Evolutionary conservation across 2,329 filamentous ascomycete species (phyloP).

Genomic region (Parastagonospora nodorum): DNA sequence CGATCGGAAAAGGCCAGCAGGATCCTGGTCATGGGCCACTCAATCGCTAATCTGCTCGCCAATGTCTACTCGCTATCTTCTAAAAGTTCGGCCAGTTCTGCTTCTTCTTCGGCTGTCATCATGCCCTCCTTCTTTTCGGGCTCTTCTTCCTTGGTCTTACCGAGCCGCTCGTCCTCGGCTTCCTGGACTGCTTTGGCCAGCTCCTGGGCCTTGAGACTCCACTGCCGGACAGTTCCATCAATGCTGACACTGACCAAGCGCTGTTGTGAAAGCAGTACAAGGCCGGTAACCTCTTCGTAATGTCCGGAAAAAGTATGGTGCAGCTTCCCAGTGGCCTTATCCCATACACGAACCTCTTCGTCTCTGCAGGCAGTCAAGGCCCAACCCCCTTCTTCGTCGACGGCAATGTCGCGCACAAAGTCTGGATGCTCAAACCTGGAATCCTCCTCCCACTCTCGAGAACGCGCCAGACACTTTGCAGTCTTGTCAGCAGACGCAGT

Average conservation of each 20-base stretch:
- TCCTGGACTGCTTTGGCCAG: conserved; percentile 61
- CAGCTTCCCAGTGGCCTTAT: conserved; percentile 71
- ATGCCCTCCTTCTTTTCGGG: conserved; percentile 56
- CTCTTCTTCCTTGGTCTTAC: conserved; percentile 50
- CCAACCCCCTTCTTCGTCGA: conserved; percentile 72
- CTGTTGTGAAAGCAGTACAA: conserved; percentile 65
- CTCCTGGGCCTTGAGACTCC: conserved; percentile 71
- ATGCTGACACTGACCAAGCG: conserved; percentile 81
- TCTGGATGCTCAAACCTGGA: conserved; percentile 80
- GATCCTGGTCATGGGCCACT: conserved; percentile 19
- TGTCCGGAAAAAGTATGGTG: conserved; percentile 80
- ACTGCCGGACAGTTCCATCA: conserved; percentile 84
- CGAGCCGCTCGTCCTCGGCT: conserved; percentile 55
- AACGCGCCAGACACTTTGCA: conserved; percentile 75
- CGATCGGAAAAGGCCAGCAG: conserved; percentile 24
- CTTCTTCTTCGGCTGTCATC: conserved; percentile 88
- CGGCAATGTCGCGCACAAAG: conserved; percentile 82
- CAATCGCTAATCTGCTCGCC: conserved; percentile 26
- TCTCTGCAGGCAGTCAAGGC: conserved; percentile 87
- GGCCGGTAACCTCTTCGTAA: conserved; percentile 88
- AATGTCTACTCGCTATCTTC: conserved; percentile 65
- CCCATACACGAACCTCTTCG: conserved; percentile 91
- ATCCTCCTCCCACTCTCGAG: conserved; percentile 71
- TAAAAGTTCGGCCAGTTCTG: conserved; percentile 90
- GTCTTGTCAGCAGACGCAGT: conserved; percentile 92